phyloP scores from a whole-genome alignment of 1,284 basidiomycete genomes.

The Termitomyces sp. region DNA sequence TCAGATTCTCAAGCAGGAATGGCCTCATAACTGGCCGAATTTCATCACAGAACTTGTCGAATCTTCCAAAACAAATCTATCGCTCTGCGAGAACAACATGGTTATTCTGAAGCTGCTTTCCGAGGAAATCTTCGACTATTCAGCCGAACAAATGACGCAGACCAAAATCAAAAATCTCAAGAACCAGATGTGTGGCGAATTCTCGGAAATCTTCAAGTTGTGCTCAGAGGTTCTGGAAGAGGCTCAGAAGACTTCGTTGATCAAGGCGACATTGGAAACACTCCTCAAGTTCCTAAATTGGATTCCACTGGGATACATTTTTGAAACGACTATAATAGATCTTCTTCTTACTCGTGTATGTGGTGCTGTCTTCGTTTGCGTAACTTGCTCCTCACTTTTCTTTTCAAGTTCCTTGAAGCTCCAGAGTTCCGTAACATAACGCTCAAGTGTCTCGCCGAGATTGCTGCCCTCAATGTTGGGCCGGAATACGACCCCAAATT shows the following conservation, averaged over 20 bases:
- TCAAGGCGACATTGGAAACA: slow-evolving; percentile 95
- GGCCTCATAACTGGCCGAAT: slow-evolving; percentile 99
- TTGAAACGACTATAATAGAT: slow-evolving; percentile 98
- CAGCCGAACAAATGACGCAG: slow-evolving; percentile 98
- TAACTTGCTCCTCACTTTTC: neutral
- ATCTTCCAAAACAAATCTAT: slow-evolving; percentile 94
- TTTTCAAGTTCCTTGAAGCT: slow-evolving; percentile 85
- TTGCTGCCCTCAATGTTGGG: slow-evolving; percentile 91
- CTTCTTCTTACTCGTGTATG: slow-evolving; percentile 83
- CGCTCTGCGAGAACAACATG: slow-evolving; percentile 99
- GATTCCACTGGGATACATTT: slow-evolving; percentile 99
- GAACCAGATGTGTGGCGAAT: slow-evolving; percentile 97
- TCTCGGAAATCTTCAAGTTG: slow-evolving; percentile 93
- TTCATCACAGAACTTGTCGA: slow-evolving; percentile 98
- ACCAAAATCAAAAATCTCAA: slow-evolving; percentile 97
- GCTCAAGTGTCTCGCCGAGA: slow-evolving; percentile 97
- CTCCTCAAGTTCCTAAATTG: slow-evolving; percentile 96
- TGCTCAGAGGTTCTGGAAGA: slow-evolving; percentile 96
- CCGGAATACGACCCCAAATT: slow-evolving; percentile 99
- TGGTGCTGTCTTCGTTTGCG: slow-evolving; percentile 16
- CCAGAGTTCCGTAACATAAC: slow-evolving; percentile 98
- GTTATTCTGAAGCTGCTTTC: slow-evolving; percentile 96
- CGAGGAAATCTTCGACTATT: slow-evolving; percentile 99
- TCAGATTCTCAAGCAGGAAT: slow-evolving; percentile 98
- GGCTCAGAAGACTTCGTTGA: slow-evolving; percentile 94